Base-by-base conservation (phyloP, 1,284 basidiomycete genomes). In the Fomitiporia mediterranea region DNA sequence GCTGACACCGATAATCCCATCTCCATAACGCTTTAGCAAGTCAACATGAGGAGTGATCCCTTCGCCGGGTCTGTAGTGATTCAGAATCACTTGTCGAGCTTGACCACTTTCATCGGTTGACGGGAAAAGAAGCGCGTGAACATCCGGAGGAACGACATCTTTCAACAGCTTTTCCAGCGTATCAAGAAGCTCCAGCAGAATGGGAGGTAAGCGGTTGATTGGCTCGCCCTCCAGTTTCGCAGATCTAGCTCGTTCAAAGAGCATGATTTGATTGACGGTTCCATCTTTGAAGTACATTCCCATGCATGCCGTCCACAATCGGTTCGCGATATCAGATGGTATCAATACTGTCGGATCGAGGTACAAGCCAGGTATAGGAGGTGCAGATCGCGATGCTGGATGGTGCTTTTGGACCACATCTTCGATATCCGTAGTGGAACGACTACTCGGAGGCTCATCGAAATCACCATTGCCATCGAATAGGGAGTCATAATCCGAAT, bases 31-130 rank as follows among this genome's bases (percentile, higher is more conserved):
- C 40, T 76, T 73, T 6, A 89, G 74, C 35, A 93, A 73, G 65
- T 93, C 91, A 43, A 92, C 80, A 62, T 92, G 90, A 0, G 88
- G 77, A 0, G 81, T 74, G 60, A 93, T 92, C 8, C 91, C 90
- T 66, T 91, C 84, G 1, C 89, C 89, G 0, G 87, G 86, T 48
- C 72, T 70, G 65, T 93, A 93, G 2, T 89, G 71, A 66, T 93
- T 93, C 52, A 93, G 63, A 56, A 93, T 93, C 1, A 82, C 86
- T 65, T 93, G 90, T 30, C 89, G 76, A 0, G 86, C 81, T 39
- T 71, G 72, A 9, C 70, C 68, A 0, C 71, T 74, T 2, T 66
- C 64, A 7, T 59, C 61, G 19, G 61, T 58, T 1, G 63, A 60
- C 2, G 80, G 82, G 66, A 86, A 86, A 25, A 89, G 71, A 28